Evolutionary conservation across 805 yeast genomes (phyloP).

Genomic region (Teunomyces lycoperdinae): DNA sequence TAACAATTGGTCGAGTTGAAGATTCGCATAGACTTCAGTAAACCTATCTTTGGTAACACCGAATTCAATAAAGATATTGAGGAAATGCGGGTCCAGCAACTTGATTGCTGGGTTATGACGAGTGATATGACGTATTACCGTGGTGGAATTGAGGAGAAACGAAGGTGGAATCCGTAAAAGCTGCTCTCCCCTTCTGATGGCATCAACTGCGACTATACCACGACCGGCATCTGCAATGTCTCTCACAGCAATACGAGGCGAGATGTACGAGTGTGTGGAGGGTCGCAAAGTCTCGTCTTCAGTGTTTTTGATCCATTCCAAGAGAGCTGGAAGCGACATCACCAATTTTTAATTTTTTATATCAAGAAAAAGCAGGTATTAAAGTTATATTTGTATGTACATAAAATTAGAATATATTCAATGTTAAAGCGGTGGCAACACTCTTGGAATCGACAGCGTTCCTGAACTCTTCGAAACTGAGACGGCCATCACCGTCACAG

Average conservation of each 20-base stretch:
- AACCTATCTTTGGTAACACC: slow-evolving; percentile 17
- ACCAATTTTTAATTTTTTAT: no score
- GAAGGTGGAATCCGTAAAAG: slow-evolving; percentile 58
- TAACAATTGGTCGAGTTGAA: slow-evolving; percentile 34
- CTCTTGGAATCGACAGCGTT: slow-evolving; percentile 58
- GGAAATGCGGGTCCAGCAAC: slow-evolving; percentile 17
- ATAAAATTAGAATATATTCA: slow-evolving; percentile 40
- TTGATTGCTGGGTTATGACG: slow-evolving; percentile 40
- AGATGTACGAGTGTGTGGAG: slow-evolving; percentile 27
- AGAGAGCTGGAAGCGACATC: slow-evolving; percentile 15
- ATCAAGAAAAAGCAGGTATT: no score
- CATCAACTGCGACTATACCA: slow-evolving; percentile 49
- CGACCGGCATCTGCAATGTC: slow-evolving; percentile 54
- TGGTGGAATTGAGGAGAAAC: slow-evolving; percentile 55
- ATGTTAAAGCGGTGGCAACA: slow-evolving; percentile 58
- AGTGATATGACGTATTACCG: slow-evolving; percentile 43
- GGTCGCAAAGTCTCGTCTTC: slow-evolving; percentile 19
- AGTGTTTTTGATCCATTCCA: slow-evolving; percentile 29
- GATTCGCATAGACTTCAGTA: slow-evolving; percentile 28
- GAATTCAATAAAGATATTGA: slow-evolving; percentile 23
- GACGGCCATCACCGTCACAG: slow-evolving; percentile 77
- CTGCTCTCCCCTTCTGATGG: slow-evolving; percentile 39
- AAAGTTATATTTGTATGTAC: not conserved
- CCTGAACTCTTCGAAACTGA: slow-evolving; percentile 84
- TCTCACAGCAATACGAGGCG: slow-evolving; percentile 39